A percentile compares a stretch with the other conserved stretches of the same genome.
These are phyloP conservation scores for Amylostereum areolatum DNA, from an alignment of 1,284 basidiomycete species.

Conservation along the genomic window DNA sequence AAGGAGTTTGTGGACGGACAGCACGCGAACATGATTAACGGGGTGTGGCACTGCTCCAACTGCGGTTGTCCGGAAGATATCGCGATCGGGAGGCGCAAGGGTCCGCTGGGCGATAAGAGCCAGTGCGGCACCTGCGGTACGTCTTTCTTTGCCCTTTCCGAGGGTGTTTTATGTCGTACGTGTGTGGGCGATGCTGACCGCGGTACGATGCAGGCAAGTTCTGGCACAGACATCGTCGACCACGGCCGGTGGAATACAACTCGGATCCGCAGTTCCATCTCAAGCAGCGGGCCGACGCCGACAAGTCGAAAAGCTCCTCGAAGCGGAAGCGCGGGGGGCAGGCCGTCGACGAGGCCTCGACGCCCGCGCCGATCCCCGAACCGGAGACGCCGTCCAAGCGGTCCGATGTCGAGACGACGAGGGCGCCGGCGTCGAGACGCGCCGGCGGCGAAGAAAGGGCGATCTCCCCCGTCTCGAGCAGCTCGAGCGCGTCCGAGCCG, in stretches of 20 bases:
- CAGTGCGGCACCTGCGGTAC: slow-evolving; percentile 89
- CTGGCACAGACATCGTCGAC: slow-evolving; percentile 77
- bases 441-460: slow-evolving; percentile 43
- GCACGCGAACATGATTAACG: slow-evolving; percentile 76
- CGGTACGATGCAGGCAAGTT: slow-evolving; percentile 56
- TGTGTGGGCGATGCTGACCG: slow-evolving; percentile 9
- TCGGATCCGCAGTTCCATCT: slow-evolving; percentile 65
- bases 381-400: slow-evolving; percentile 48
- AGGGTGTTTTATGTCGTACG: not conserved
- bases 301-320: slow-evolving; percentile 37
- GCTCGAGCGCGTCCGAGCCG: slow-evolving; percentile 63
- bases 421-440: slow-evolving; percentile 10
- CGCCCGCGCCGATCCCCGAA: slow-evolving; percentile 40
- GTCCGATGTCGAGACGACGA: slow-evolving; percentile 26
- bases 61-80: slow-evolving; percentile 85
- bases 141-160: slow-evolving; percentile 21
- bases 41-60: slow-evolving; percentile 89
- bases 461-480: slow-evolving; percentile 60
- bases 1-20: slow-evolving; percentile 76
- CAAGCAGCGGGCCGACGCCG: slow-evolving; percentile 48
- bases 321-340: slow-evolving; percentile 44
- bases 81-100: slow-evolving; percentile 80
- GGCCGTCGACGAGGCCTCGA: slow-evolving; percentile 25
- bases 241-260: slow-evolving; percentile 74
- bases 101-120: slow-evolving; percentile 84